Evolutionary conservation across 495 filamentous ascomycete genomes (phyloP), one percentile per base, ranked within the genome.

Genomic region (Penicillium roqueforti): DNA sequence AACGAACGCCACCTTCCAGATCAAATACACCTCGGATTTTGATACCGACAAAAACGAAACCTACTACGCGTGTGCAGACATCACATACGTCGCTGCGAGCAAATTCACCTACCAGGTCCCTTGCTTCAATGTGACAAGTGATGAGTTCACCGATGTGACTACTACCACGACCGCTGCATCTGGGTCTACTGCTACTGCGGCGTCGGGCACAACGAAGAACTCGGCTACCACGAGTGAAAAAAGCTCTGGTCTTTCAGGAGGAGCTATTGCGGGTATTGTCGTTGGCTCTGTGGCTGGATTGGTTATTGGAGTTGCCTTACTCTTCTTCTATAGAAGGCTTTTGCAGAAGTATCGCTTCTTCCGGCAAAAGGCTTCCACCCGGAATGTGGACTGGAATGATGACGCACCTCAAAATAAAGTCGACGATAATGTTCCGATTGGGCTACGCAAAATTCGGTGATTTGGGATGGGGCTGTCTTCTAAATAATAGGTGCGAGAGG

Each of bases 11-110:
- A 81, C 79, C 10, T 76, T 80, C 49, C 77, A 80, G 50, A 58
- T 81, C 29, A 69, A 73, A 34, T 80, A 80, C 57, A 69, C 68
- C 41, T 72, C 73, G 0, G 73, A 72, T 22, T 66, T 71, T 10
- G 75, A 76, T 50, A 66, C 62, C 0, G 76, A 61, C 44, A 63
- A 63, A 19, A 77, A 77, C 32, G 65, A 78, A 52, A 75, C 74
- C 5, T 81, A 76, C 68, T 80, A 77, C 55, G 72, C 75, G 3
- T 81, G 76, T 28, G 76, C 78, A 1, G 77, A 81, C 56, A 68
- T 80, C 26, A 77, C 70, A 3, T 76, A 79, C 38, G 69, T 81
- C 18, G 58, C 75, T 25, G 36, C 64, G 1, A 53, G 52, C 42
- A 56, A 66, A 3, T 77, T 81, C 55, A 71, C 59, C 0, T 59